Evolutionary conservation across 2,329 filamentous ascomycete genomes (phyloP).

Genomic region (Trichoderma sp.): DNA sequence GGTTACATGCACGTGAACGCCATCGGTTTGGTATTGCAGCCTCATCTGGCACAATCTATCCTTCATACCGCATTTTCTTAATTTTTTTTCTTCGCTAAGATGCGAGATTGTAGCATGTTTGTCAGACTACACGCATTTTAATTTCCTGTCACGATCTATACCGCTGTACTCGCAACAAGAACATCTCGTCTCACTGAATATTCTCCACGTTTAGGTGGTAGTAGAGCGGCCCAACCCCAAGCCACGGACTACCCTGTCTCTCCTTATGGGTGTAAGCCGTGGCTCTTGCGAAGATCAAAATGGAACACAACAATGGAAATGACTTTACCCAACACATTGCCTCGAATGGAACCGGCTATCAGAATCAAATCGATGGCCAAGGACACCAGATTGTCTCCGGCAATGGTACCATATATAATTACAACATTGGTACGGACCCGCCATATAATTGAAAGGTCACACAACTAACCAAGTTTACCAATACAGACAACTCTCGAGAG

Average conservation of each 20-base stretch:
- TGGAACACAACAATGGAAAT: background rate
- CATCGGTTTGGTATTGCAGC: background rate
- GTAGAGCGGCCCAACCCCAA: no score
- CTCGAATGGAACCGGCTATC: background rate
- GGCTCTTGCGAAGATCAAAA: background rate
- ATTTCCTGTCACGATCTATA: no score
- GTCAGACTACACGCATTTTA: no score
- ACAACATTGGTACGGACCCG: background rate
- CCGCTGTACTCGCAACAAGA: no score
- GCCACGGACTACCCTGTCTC: rapidly evolving
- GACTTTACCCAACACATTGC: background rate
- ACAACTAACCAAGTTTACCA: no score
- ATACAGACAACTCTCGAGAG: background rate
- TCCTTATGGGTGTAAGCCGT: rapidly evolving
- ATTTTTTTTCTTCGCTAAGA: no score
- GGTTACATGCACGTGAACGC: background rate
- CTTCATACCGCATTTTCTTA: rapidly evolving
- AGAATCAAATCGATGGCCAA: background rate
- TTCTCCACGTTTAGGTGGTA: background rate
- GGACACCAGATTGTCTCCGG: background rate
- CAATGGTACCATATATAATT: background rate
- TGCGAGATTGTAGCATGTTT: no score
- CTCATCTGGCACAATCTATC: background rate
- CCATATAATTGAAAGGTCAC: no score
- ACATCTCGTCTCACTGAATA: background rate